phyloP scores from a whole-genome alignment of 2,329 filamentous ascomycete species.

The Cryphonectria naterciae region DNA sequence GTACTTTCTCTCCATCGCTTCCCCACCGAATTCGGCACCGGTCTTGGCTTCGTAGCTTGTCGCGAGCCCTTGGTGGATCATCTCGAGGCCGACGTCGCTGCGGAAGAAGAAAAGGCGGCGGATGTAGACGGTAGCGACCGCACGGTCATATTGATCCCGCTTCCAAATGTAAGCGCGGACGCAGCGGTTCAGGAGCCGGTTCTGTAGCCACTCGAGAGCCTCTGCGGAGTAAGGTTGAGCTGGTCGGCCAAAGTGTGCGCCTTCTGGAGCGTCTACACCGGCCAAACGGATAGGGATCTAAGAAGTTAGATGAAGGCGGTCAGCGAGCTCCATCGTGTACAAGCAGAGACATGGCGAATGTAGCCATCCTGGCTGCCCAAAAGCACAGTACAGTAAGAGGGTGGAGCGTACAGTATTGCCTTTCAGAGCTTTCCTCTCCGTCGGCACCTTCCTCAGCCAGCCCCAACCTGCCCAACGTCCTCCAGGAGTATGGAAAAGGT shows the following conservation, averaged over 20 bases:
- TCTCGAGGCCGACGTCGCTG: conserved; percentile 84
- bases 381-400: neutral
- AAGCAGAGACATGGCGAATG: neutral
- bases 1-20: conserved; percentile 63
- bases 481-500: conserved; percentile 93
- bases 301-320: neutral
- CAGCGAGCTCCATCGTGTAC: neutral
- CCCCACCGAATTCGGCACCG: conserved; percentile 84
- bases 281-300: conserved; percentile 89
- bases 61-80: conserved; percentile 83
- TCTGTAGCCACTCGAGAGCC: conserved; percentile 78
- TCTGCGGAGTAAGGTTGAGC: conserved; percentile 84
- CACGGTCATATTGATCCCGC: conserved; percentile 88
- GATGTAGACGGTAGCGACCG: conserved; percentile 84
- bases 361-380: neutral
- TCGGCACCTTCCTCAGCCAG: conserved; percentile 80
- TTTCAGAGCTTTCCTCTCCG: conserved; percentile 68
- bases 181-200: conserved; percentile 70
- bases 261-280: conserved; percentile 90
- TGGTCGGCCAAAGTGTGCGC: conserved; percentile 87
- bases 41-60: conserved; percentile 93
- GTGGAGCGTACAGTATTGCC: conserved; percentile 70
- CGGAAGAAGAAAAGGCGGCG: conserved; percentile 67
- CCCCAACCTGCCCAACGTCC: conserved; percentile 87
- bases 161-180: conserved; percentile 84